Evolutionary conservation across 1,139 yeast genomes (phyloP), one percentile per base, ranked within the genome.

Genomic region (Debaryomyces udenii): DNA sequence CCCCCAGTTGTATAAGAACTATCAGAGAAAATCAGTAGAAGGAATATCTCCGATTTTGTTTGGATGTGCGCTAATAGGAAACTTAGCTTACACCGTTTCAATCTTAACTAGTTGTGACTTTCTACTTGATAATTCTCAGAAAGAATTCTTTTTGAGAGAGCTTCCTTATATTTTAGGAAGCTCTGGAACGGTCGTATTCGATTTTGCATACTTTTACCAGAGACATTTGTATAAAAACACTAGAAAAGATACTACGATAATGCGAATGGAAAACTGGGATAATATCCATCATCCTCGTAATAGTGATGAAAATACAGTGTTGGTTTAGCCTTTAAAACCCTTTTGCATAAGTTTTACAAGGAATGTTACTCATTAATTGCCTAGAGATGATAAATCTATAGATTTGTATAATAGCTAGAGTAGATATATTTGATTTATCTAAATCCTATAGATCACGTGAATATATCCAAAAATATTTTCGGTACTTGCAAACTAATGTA

Each of bases 121-220:
- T 41, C 41, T 70, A 3, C 52, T 47, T 29, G 59, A 52, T 7
- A 63, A 57, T 2, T 61, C 70, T 22, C 72, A 73, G 45, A 41
- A 57, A 35, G 68, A 53, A 9, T 91, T 87, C 55, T 62, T 90
- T 36, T 46, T 66, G 45, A 81, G 80, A 41, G 96, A 89, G 53
- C 63, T 89, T 41, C 96, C 98, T 0, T 91, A 86, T 55, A 74
- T 91, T 17, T 54, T 90, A 23, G 97, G 97, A 0, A 84, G 95
- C 48, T 78, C 91, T 0, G 97, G 97, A 3, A 90, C 97, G 0
- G 77, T 91, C 17, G 51, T 83, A 4, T 89, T 90, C 62, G 98
- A 91, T 59, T 50, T 81, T 24, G 65, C 79, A 11, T 90, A 89
- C 57, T 84, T 91, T 52, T 78, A 79, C 57, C 98, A 91, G 59